Base-by-base conservation (phyloP, 306 rosid genomes). In the Macrotyloma uniflorum region DNA sequence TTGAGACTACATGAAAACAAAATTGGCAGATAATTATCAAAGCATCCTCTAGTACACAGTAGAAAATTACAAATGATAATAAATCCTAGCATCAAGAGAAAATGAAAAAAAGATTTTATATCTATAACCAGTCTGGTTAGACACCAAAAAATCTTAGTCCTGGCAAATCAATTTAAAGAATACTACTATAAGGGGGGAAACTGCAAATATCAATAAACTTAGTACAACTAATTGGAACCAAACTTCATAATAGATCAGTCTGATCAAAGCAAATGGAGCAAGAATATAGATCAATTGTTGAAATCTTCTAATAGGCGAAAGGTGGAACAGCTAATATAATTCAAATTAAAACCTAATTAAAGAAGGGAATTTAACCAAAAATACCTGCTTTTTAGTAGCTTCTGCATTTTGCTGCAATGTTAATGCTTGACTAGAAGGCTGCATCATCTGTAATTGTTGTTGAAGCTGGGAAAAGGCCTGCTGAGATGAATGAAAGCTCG, bases 381-480 rank as follows among this genome's bases (percentile, higher is more conserved):
- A 76, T 87, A 92, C 97, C 97, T 84, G 97, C 63, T 88, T 89
- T 77, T 87, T 95, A 57, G 72, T 77, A 85, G 91, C 71, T 84
- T 82, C 93, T 65, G 87, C 53, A 85, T 49, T 85, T 77, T 86
- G 97, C 85, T 86, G 98, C 85, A 84, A 57, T 23, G 89, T 7
- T 43, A 76, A 62, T 82, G 86, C 87, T 71, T 92, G 97, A 82
- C 87, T 89, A 42, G 97, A 66, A 40, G 98, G 98, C 30, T 95
- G 98, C 87, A 91, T 89, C 85, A 77, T 83, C 84, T 92, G 97
- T 81, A 94, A 20, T 75, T 94, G 95, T 81, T 92, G 98, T 67
- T 95, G 98, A 79, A 95, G 86, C 91, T 91, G 97, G 65, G 98
- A 91, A 83, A 94, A 92, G 38, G 97, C 97, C 82, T 94, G 96